These are phyloP conservation scores for Berkeleyomyces basicola DNA, from an alignment of 2,329 filamentous ascomycete genomes.

Conservation along the genomic window DNA sequence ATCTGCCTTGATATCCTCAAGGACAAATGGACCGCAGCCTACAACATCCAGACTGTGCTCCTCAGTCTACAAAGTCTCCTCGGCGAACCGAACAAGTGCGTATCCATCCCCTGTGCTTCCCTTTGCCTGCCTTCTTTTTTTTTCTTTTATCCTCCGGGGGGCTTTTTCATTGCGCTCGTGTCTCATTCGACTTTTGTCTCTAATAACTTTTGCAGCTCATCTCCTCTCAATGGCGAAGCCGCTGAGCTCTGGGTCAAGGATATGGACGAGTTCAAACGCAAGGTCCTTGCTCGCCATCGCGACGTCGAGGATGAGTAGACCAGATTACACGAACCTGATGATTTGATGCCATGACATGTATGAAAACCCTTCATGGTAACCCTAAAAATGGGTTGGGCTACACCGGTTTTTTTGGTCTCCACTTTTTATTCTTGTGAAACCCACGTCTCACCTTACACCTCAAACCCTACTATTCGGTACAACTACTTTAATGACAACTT, in stretches of 20 bases:
- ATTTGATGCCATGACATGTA: background rate
- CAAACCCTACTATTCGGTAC: no score
- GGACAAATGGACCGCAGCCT: constrained; percentile 97
- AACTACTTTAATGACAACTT: no score
- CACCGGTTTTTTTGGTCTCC: no score
- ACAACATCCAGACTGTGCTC: constrained; percentile 88
- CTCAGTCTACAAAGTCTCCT: constrained; percentile 88
- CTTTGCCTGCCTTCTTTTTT: background rate
- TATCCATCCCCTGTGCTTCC: constrained; percentile 13
- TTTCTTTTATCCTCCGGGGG: background rate
- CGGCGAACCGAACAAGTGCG: constrained; percentile 96
- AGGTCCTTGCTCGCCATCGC: constrained; percentile 44
- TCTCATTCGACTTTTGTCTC: background rate
- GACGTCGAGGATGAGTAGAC: constrained; percentile 47
- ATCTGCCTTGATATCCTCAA: constrained; percentile 98
- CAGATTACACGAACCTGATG: background rate
- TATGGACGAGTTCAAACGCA: constrained; percentile 69
- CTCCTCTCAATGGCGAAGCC: constrained; percentile 87
- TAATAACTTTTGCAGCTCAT: constrained; percentile 43
- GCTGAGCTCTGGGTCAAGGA: constrained; percentile 92
- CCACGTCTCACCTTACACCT: no score
- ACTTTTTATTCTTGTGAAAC: no score
- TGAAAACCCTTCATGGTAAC: no score
- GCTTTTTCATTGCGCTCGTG: background rate
- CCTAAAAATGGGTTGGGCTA: no score